A percentile compares a stretch with the other conserved stretches of the same genome.
phyloP scores from a whole-genome alignment of 768 basidiomycete species.

The Chlorophyllum brunneum region DNA sequence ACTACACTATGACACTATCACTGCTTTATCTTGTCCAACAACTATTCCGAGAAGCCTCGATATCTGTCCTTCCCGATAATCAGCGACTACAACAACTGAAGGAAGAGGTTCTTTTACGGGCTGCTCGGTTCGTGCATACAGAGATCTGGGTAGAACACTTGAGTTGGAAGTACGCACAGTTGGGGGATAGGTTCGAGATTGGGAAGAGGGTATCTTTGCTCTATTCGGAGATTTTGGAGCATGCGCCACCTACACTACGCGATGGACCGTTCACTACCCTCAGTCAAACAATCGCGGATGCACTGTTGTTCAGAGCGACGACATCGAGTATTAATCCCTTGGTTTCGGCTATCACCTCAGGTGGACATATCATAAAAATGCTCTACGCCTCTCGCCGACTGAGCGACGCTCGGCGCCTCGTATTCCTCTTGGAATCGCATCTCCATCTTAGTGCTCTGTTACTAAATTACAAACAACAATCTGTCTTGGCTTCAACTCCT shows the following conservation, averaged over 20 bases:
- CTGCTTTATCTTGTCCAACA: conserved; percentile 74
- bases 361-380: conserved; percentile 51
- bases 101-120: conserved; percentile 79
- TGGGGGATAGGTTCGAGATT: conserved; percentile 84
- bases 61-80: conserved; percentile 53
- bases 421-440: conserved; percentile 65
- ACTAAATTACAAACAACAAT: conserved; percentile 59
- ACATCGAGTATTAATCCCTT: conserved; percentile 80
- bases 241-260: conserved; percentile 50
- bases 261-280: conserved; percentile 58
- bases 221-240: conserved; percentile 63
- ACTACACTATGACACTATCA: conserved; percentile 80
- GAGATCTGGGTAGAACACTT: conserved; percentile 88
- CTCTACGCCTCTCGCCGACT: conserved; percentile 62
- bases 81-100: conserved; percentile 67
- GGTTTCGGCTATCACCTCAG: conserved; percentile 63
- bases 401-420: conserved; percentile 65
- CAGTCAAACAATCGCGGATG: conserved; percentile 63
- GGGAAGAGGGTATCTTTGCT: conserved; percentile 62
- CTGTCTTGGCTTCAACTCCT: conserved; percentile 36
- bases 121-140: conserved; percentile 72
- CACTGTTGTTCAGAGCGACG: conserved; percentile 70
- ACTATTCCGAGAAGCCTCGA: conserved; percentile 69
- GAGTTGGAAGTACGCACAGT: conserved; percentile 81
- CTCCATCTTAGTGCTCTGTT: conserved; percentile 59